Base-by-base conservation (phyloP, 352 stramenopile species). In the Globisporangium alternatum region DNA sequence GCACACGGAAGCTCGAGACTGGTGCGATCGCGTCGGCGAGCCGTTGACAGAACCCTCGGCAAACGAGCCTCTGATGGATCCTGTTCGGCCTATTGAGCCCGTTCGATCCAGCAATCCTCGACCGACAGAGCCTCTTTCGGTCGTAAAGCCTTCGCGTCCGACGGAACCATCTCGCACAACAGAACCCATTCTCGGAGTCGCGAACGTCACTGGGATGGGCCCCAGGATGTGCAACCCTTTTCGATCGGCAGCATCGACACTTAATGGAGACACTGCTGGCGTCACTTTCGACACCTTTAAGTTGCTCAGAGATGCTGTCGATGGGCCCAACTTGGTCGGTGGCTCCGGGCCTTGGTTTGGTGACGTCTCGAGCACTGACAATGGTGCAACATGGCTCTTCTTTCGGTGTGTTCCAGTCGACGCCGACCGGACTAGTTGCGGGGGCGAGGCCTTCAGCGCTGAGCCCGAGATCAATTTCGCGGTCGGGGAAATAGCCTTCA, bases 1-100 rank as follows among this genome's bases (percentile, higher is more conserved):
- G 2, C 69, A 62, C 5, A 88, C 75, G 0, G 77, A 77, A 10
- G 74, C 22, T 22, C 54, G 54, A 9, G 62, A 22, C 22, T 71
- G 49, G 10, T 69, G 65, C 5, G 57, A 56, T 1, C 71, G 66
- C 33, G 67, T 31, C 0, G 54, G 22, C 1, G 44, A 56, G n/a
- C 56, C 54, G 15, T 41, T 48, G 22, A 43, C 35, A 4, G 55
- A 63, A 0, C 22, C 21, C 10, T 57, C 44, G 19, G 31, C 35
- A 22, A 57, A 56, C 3, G 62, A 64, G 54, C 33, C 61, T 57
- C 19, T 44, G 17, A 10, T 44, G 19, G 31, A 45, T 19, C 52
- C 19, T 4, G 19, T 57, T 43, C 52, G 52, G 15, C 58, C 53
- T 4, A 55, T 17, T 30, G 70, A 66, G 21, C 52, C 56, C 2